Base-by-base conservation (phyloP, 169 alveolate species). In the Cryptosporidium ubiquitum region DNA sequence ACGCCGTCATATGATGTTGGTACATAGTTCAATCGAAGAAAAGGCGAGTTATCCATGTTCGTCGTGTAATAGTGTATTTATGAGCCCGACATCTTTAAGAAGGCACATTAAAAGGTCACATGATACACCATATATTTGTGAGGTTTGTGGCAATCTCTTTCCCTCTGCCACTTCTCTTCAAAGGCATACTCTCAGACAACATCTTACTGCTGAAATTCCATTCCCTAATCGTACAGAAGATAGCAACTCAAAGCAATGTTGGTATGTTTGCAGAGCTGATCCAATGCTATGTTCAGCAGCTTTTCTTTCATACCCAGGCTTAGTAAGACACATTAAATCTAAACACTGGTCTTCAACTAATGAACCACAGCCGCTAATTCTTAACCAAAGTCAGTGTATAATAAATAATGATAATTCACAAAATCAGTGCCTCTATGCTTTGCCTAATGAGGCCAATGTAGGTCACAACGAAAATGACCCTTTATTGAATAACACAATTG, bases 181-280 rank as follows among this genome's bases (percentile, higher is more conserved):
- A 35, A 58, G 89, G 73, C 89, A 79, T 79, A 79, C 89, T 44
- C 75, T 79, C 39, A 79, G 75, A 26, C 89, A 79, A 47, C 89
- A 79, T 64, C 75, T 79, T 61, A 79, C 89, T 79, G 89, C 89
- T 79, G 89, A 79, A 64, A 79, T 79, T 66, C 89, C 89, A 39
- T 79, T 79, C 26, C 89, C 89, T n/a, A 79, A 79, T 61, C 89
- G 89, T 29, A 79, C 89, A 39, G 89, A 79, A 37, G 89, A 79
- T 42, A 73, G 70, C 12, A 79, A 79, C 42, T 37, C 79, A 10
- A 79, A 79, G 31, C 89, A 79, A 57, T 79, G 89, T 64, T 79
- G 89, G 89, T 79, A 79, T 79, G 89, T 79, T 58, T 79, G 89
- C 44, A 79, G 89, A 79, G 89, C 89, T 47, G 89, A 79, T 40